phyloP scores from a whole-genome alignment of 2,329 filamentous ascomycete genomes.

The Phaeosphaeria sp. region DNA sequence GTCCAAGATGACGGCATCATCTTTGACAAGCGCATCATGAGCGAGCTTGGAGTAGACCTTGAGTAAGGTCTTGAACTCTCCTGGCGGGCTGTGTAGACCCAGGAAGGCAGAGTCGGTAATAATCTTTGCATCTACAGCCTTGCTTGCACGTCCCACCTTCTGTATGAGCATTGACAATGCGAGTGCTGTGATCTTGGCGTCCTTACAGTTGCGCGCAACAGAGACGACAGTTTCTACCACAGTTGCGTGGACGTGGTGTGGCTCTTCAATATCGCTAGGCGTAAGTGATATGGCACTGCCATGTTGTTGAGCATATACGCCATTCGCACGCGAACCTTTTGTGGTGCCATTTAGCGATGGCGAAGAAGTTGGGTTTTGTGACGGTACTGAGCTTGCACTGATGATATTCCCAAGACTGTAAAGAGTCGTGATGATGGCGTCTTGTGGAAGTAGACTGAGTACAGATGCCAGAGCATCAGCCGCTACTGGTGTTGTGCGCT shows the following conservation, averaged over 20 bases:
- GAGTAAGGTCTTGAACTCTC: constrained; percentile 84
- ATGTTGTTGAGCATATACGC: constrained; percentile 57
- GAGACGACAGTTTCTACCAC: constrained; percentile 95
- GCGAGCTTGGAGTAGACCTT: constrained; percentile 81
- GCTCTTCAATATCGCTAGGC: constrained; percentile 78
- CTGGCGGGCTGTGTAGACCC: constrained; percentile 75
- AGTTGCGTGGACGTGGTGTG: constrained; percentile 76
- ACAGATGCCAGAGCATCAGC: constrained; percentile 85
- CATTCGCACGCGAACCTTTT: constrained; percentile 51
- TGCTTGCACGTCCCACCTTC: constrained; percentile 85
- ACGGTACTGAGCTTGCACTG: constrained; percentile 69
- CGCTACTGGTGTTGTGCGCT: constrained; percentile 74
- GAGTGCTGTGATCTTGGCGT: constrained; percentile 90
- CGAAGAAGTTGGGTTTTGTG: constrained; percentile 56
- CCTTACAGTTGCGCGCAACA: constrained; percentile 81
- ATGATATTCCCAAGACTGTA: constrained; percentile 97
- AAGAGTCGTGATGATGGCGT: constrained; percentile 91
- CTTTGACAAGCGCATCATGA: constrained; percentile 73
- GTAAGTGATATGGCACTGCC: constrained; percentile 83
- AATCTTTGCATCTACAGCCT: constrained; percentile 81
- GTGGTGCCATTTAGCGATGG: constrained; percentile 56
- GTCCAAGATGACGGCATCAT: constrained; percentile 70
- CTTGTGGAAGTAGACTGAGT: constrained; percentile 82
- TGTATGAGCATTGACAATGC: constrained; percentile 97
- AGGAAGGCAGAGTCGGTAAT: constrained; percentile 81